phyloP scores from a whole-genome alignment of 2,329 filamentous ascomycete species.

The Colletotrichum navitas region DNA sequence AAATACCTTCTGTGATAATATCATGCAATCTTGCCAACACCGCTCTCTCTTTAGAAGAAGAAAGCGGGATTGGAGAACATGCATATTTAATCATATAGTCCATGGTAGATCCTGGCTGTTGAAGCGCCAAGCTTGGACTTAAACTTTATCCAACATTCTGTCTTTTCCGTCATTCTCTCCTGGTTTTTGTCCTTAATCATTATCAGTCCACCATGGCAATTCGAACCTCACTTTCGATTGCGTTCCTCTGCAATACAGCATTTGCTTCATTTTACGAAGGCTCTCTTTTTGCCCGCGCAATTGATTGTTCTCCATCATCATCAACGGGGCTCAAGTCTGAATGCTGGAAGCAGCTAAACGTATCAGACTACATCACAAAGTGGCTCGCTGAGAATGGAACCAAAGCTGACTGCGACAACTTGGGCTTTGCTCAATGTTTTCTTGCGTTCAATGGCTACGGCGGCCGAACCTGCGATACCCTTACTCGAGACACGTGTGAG shows the following conservation, averaged over 20 bases:
- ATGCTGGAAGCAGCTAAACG: constrained; percentile 44
- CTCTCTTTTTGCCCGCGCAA: background rate
- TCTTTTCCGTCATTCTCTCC: background rate
- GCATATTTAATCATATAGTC: no score
- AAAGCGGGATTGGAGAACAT: no score
- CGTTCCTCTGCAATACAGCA: background rate
- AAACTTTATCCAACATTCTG: background rate
- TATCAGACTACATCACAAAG: constrained; percentile 45
- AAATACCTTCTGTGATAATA: background rate
- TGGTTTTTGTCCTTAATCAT: no score
- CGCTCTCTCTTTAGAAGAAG: background rate
- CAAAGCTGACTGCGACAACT: constrained; percentile 44
- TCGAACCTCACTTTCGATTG: background rate
- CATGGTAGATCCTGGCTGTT: background rate
- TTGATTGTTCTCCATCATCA: constrained; percentile 28
- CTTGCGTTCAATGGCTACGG: constrained; percentile 47
- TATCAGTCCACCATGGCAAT: background rate
- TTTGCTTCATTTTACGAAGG: background rate
- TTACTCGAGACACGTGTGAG: constrained; percentile 46
- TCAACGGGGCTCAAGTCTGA: constrained; percentile 44
- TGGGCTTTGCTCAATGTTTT: constrained; percentile 48
- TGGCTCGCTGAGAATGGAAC: constrained; percentile 47
- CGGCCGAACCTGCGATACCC: constrained; percentile 46
- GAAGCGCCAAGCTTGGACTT: background rate
- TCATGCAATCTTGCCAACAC: background rate